Evolutionary conservation across 768 basidiomycete genomes (phyloP), one percentile per base, ranked within the genome.

Genomic region (Psilocybe sp.): DNA sequence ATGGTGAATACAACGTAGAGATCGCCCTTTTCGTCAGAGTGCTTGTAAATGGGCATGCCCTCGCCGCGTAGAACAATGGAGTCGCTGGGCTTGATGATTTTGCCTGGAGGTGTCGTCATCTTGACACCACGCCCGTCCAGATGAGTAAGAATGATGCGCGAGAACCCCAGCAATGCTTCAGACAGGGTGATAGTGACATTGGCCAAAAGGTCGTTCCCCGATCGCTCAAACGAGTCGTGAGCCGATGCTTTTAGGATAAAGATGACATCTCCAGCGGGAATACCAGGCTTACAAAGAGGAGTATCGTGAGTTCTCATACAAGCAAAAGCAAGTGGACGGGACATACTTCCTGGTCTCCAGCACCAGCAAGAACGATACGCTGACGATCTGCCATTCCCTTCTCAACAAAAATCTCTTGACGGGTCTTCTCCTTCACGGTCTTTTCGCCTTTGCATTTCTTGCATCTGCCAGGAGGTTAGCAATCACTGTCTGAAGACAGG

Each of bases 101-200:
- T 88, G 7, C 86, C 83, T 1, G 80, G 75, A 4, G 89, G 89
- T 56, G 81, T 86, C 0, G 82, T 70, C 11, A 97, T 80, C 34
- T 81, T 82, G 45, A 98, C 77, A n/a, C 93, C 93, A 12, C 93
- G 82, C 9, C 94, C 94, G 62, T 99, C 96, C 28, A 99, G 76
- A 65, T 99, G 96, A 6, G 86, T 89, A 50, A 99, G 72, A 18
- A 97, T 70, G 54, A 98, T 86, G 20, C 96, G 83, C 41, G 86
- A 89, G 71, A 99, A 95, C n/a, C 96, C 96, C 46, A 97, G 79
- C 9, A 98, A 79, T 3, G 94, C 91, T 69, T 99, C 96, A 9
- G 94, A 95, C 23, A 98, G 75, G 0, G 92, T 95, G 49, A 99
- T 86, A 40, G 84, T 84, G 49, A 93, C 81, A 31, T 80, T 83